Conservation (phyloP, 768 basidiomycete species). For the Bullera alba region DNA sequence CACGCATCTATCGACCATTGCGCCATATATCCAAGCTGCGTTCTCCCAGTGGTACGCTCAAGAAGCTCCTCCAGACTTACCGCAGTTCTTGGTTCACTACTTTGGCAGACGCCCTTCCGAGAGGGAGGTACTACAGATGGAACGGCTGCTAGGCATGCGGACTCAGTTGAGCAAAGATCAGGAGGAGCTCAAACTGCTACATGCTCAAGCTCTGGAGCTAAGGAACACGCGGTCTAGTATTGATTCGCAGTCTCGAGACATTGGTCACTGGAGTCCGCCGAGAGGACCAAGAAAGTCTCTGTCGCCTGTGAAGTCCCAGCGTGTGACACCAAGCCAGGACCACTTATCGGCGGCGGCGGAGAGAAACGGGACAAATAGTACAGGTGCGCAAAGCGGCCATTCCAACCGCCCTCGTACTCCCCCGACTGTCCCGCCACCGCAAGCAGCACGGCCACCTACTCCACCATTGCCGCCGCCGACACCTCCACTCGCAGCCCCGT, state of each 20-base stretch:
- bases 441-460: neutral
- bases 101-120: conserved; percentile 21
- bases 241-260: neutral
- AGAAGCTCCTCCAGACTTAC: conserved; percentile 15
- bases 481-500: neutral
- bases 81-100: conserved; percentile 28
- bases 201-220: neutral
- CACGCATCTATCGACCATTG: conserved; percentile 13
- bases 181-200: neutral
- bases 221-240: neutral
- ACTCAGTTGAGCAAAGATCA: conserved; percentile 7
- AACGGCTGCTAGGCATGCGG: conserved; percentile 10
- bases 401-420: too few species aligned
- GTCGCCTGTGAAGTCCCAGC: neutral
- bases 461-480: neutral
- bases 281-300: neutral
- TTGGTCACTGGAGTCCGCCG: neutral
- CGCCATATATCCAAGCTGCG: conserved; percentile 36
- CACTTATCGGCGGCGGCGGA: neutral
- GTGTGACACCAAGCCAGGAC: too few species aligned
- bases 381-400: too few species aligned
- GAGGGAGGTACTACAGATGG: conserved; percentile 22
- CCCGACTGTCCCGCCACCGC: neutral
- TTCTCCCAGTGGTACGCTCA: conserved; percentile 28
- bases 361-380: neutral